Evolutionary conservation across 352 stramenopile species (phyloP), one percentile per base, ranked within the genome.

Genomic region (Globisporangium yorkense): DNA sequence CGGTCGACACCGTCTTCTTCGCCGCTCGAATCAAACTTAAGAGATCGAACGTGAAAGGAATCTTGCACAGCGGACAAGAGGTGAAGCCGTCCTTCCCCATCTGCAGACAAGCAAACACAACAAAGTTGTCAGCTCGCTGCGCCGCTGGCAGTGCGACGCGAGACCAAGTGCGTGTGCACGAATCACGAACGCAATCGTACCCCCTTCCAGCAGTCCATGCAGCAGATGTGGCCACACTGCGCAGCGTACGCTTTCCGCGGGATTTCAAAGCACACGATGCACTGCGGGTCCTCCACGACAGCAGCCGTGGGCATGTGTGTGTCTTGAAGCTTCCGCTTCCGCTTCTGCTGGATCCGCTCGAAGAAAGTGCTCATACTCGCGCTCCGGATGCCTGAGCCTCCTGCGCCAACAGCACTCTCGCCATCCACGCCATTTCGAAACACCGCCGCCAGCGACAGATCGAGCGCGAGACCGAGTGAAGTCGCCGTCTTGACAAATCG

Each of bases 221-320:
- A 94, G 61, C 85, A 94, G 64, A 94, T 89, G 59, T 94, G 85
- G 5, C 85, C 85, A 35, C 85, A 94, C 29, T 80, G 74, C 1
- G 85, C 81, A 16, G 85, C 85, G 62, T 76, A 90, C 9, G 85
- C 82, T 61, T 90, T 92, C 4, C 66, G 76, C 0, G 78, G 75
- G 35, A 94, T 86, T 44, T 94, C 83, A 58, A 89, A 93, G 65
- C 85, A 94, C 27, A 94, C 84, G 39, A 86, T 75, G 49, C 85
- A 94, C 65, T 94, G 85, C 3, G 85, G 85, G 33, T 92, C 74
- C 48, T 89, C 75, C 16, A 94, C 71, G 10, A 89, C 59, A 16
- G 78, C 74, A 39, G 67, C 82, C 18, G 72, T 74, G 1, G 64
- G 61, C 21, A 68, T 50, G 16, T 71, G 61, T 0, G 54, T 53